Conservation (phyloP, 1,284 basidiomycete genomes). For the Malassezia japonica region DNA sequence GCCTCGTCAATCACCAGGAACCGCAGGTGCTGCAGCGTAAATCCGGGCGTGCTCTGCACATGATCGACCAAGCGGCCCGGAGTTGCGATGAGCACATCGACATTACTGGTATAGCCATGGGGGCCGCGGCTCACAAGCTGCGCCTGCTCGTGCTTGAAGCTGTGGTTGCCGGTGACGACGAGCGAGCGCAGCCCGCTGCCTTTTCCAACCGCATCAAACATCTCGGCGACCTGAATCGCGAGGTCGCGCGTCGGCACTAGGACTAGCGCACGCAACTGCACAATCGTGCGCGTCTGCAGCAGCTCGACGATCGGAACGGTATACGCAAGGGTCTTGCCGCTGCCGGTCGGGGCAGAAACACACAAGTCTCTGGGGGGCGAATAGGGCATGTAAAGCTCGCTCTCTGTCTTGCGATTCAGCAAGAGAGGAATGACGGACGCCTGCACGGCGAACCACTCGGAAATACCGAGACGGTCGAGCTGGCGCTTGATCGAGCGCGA, state of each 20-base stretch:
- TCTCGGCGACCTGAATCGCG: constrained; percentile 84
- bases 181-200: constrained; percentile 74
- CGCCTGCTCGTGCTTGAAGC: constrained; percentile 42
- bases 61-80: constrained; percentile 93
- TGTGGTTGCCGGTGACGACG: constrained; percentile 39
- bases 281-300: constrained; percentile 17
- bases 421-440: constrained; percentile 70
- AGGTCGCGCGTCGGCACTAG: constrained; percentile 90
- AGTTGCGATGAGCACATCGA: constrained; percentile 90
- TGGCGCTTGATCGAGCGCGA: constrained; percentile 24
- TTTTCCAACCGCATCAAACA: constrained; percentile 64
- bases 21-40: constrained; percentile 83
- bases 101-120: constrained; percentile 30
- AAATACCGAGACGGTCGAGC: constrained; percentile 30
- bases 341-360: constrained; percentile 94
- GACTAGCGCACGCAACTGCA: constrained; percentile 73
- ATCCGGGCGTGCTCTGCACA: constrained; percentile 69
- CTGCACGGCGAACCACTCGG: constrained; percentile 60
- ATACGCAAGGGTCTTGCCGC: constrained; percentile 92
- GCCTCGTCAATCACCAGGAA: constrained; percentile 97
- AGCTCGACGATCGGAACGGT: constrained; percentile 77
- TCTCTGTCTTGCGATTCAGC: constrained; percentile 46
- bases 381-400: constrained; percentile 61
- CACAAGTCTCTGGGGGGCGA: constrained; percentile 70
- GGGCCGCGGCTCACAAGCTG: constrained; percentile 21